These are phyloP conservation scores for Phytophthora fragariaefolia DNA, from an alignment of 352 stramenopile genomes.

Conservation along the genomic window DNA sequence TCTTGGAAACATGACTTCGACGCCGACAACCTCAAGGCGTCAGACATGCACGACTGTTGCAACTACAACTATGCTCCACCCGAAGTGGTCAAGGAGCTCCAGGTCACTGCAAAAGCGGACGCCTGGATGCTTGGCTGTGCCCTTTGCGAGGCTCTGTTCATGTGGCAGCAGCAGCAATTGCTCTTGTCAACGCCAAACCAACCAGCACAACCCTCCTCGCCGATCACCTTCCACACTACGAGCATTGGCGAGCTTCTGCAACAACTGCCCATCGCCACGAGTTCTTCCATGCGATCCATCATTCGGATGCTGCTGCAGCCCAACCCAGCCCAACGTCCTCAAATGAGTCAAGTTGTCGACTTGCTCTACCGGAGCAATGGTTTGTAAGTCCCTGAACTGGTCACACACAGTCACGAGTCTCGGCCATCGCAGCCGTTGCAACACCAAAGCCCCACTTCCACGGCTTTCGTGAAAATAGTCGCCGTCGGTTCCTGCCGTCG, in stretches of 20 bases:
- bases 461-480: slow-evolving; percentile 12
- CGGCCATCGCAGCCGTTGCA: slow-evolving; percentile 4
- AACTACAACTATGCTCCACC: slow-evolving; percentile 50
- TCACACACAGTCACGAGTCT: no score
- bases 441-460: no score
- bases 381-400: no score
- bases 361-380: slow-evolving; percentile 37
- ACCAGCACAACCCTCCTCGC: not conserved
- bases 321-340: slow-evolving; percentile 56
- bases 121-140: slow-evolving; percentile 73
- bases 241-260: slow-evolving; percentile 50
- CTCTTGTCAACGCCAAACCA: slow-evolving; percentile 12
- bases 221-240: slow-evolving; percentile 50
- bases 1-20: slow-evolving; percentile 55
- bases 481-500: slow-evolving; percentile 18
- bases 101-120: slow-evolving; percentile 56
- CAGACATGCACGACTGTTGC: slow-evolving; percentile 49
- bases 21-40: slow-evolving; percentile 26
- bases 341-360: slow-evolving; percentile 69
- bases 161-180: slow-evolving; percentile 59
- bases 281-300: slow-evolving; percentile 52
- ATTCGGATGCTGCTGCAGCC: slow-evolving; percentile 72
- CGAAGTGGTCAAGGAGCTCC: slow-evolving; percentile 39
- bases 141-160: slow-evolving; percentile 58
- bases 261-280: slow-evolving; percentile 55